Conservation (phyloP, 306 rosid genomes). For the Lupinus albus region DNA sequence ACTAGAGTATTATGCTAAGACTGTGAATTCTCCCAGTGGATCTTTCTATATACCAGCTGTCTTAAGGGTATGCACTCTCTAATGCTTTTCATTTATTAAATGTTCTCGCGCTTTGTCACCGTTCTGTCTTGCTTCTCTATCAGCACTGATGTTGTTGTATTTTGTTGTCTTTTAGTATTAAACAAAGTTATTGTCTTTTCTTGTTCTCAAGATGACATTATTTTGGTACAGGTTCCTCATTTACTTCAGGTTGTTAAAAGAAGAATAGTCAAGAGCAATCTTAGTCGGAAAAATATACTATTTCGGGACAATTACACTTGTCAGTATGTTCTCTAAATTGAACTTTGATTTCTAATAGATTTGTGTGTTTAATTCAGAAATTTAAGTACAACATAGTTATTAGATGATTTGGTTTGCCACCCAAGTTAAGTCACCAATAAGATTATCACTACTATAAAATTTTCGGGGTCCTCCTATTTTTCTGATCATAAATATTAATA, state of each 20-base stretch:
- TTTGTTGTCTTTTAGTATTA: conserved; percentile 21
- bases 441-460: not conserved
- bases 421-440: conserved; percentile 16
- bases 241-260: conserved; percentile 89
- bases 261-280: conserved; percentile 68
- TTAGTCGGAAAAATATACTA: conserved; percentile 84
- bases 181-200: conserved; percentile 23
- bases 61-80: conserved; percentile 64
- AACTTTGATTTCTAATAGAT: conserved; percentile 19
- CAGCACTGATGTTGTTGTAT: conserved; percentile 13
- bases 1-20: conserved; percentile 89
- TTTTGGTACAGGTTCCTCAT: conserved; percentile 77
- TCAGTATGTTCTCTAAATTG: conserved; percentile 65
- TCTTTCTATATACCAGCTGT: conserved; percentile 95
- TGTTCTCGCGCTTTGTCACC: conserved; percentile 7
- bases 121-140: conserved; percentile 15
- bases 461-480: conserved; percentile 12
- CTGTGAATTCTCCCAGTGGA: conserved; percentile 86
- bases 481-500: not conserved
- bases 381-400: not conserved
- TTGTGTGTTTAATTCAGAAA: conserved; percentile 34
- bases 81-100: conserved; percentile 27
- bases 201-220: conserved; percentile 37
- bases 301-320: conserved; percentile 84
- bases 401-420: not conserved